Percentiles rank a stretch among this genome's conserved stretches.
Conservation (phyloP, 2,329 filamentous ascomycete species). For the Daldinia sp. region DNA sequence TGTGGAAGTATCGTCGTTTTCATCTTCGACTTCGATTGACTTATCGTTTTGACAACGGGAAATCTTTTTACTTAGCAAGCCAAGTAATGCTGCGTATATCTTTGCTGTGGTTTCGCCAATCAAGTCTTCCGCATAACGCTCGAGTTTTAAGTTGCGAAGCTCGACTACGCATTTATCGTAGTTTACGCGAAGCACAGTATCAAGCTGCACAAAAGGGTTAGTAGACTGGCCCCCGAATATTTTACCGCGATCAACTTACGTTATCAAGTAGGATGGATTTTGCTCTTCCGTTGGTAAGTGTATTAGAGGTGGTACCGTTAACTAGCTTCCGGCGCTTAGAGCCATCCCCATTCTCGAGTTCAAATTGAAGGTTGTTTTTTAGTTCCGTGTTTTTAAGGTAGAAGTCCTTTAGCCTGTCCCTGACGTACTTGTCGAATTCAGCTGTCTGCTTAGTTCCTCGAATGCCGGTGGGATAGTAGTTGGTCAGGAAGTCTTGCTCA, state of each 20-base stretch:
- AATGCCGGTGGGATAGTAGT: constrained; percentile 62
- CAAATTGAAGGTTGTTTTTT: constrained; percentile 43
- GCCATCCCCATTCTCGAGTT: constrained; percentile 32
- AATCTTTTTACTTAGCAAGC: constrained; percentile 73
- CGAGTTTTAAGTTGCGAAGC: constrained; percentile 80
- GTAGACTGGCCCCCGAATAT: constrained; percentile 13
- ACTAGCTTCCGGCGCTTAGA: constrained; percentile 65
- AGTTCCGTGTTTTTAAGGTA: constrained; percentile 36
- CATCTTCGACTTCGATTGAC: constrained; percentile 55
- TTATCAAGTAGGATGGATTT: constrained; percentile 56
- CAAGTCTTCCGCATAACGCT: constrained; percentile 73
- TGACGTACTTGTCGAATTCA: constrained; percentile 57
- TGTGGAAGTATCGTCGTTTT: constrained; percentile 47
- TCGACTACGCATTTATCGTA: constrained; percentile 85
- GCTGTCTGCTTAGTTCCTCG: constrained; percentile 72
- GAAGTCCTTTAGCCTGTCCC: constrained; percentile 39
- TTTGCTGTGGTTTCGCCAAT: constrained; percentile 78
- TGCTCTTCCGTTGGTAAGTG: constrained; percentile 52
- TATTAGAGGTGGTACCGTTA: constrained; percentile 55
- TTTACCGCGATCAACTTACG: constrained; percentile 51
- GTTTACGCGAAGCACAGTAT: constrained; percentile 80
- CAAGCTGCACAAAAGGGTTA: constrained; percentile 60
- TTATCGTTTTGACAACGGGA: constrained; percentile 71
- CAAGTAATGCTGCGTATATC: constrained; percentile 79
- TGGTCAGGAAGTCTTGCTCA: constrained; percentile 67